phyloP scores from a whole-genome alignment of 1,284 basidiomycete genomes.

The Tilletiaria anomala region DNA sequence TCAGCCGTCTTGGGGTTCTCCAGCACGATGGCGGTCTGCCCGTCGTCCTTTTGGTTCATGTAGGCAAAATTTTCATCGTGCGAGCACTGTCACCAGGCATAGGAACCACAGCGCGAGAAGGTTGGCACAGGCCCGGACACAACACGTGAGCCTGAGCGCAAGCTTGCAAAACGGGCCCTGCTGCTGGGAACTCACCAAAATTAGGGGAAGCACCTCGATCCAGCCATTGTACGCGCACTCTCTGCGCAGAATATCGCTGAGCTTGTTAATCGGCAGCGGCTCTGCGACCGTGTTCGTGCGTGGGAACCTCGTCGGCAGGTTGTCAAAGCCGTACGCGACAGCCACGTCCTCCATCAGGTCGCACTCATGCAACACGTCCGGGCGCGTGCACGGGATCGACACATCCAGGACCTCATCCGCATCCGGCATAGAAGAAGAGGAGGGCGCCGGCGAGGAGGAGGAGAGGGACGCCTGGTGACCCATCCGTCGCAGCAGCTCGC shows the following conservation, averaged over 20 bases:
- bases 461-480: constrained; percentile 29
- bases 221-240: constrained; percentile 93
- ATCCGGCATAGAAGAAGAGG: no score
- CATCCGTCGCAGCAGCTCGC: constrained; percentile 61
- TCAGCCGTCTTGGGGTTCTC: constrained; percentile 95
- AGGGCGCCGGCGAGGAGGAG: constrained; percentile 23
- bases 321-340: constrained; percentile 96
- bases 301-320: constrained; percentile 80
- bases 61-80: constrained; percentile 95
- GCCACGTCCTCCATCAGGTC: constrained; percentile 97
- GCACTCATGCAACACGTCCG: constrained; percentile 94
- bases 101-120: no score
- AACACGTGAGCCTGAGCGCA: neutral
- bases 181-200: constrained; percentile 53
- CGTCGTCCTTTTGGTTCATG: constrained; percentile 72
- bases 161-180: neutral
- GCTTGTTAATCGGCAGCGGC: constrained; percentile 74
- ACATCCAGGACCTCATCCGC: constrained; percentile 56
- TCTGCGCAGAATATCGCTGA: constrained; percentile 70
- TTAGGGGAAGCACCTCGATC: constrained; percentile 86
- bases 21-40: constrained; percentile 67
- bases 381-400: constrained; percentile 72
- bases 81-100: constrained; percentile 54
- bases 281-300: constrained; percentile 89
- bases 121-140: neutral